Conservation (phyloP, 768 basidiomycete species). For the Pulveroboletus frians region DNA sequence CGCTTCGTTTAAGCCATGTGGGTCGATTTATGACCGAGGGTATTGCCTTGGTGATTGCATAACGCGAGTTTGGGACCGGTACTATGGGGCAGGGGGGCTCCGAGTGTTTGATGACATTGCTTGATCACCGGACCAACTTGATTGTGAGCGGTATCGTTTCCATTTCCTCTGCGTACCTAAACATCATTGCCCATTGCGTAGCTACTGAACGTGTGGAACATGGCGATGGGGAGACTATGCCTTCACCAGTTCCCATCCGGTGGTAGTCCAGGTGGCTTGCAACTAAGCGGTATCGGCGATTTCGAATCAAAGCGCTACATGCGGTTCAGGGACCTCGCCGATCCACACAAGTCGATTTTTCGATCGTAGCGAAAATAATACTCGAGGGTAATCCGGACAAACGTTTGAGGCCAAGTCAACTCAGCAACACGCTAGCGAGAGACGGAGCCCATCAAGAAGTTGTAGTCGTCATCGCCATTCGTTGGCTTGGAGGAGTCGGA, state of each 20-base stretch:
- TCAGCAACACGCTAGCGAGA: neutral
- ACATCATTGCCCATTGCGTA: neutral
- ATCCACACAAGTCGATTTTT: neutral
- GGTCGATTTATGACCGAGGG: neutral
- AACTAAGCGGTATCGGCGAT: neutral
- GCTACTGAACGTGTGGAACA: neutral
- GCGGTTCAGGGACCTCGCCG: neutral
- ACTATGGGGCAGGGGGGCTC: neutral
- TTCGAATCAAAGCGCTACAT: neutral
- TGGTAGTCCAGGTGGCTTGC: neutral
- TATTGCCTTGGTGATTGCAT: neutral
- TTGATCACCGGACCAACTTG: neutral
- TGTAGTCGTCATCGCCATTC: neutral
- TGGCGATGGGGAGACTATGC: neutral
- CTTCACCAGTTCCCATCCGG: neutral
- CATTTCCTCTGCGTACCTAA: neutral
- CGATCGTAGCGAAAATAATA: too few relatives aligned
- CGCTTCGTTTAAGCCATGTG: neutral
- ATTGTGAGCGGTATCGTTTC: neutral
- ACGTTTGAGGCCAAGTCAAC: too few relatives aligned
- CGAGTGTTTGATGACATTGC: neutral
- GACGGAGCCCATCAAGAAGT: constrained; percentile 18
- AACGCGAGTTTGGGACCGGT: neutral
- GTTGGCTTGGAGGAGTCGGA: neutral
- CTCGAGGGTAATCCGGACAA: too few relatives aligned